Base-by-base conservation (phyloP, 345 rosid species). In the Brassica incana region DNA sequence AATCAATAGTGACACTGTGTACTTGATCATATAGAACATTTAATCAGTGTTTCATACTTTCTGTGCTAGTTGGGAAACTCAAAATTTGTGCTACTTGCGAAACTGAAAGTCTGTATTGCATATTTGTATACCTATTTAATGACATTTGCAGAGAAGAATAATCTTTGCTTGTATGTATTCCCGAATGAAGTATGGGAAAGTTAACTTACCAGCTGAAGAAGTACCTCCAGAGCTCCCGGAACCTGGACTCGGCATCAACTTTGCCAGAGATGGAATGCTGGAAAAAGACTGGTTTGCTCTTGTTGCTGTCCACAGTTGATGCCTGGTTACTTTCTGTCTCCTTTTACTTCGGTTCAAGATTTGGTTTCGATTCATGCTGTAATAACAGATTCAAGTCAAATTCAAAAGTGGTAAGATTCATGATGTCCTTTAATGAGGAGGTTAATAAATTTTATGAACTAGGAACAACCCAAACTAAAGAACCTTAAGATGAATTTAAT, bases 221-320 rank as follows among this genome's bases (percentile, higher is more conserved):
- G 94, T 92, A 35, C 97, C 96, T 65, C 94, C 97, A 1, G 97
- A 92, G 88, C 88, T 92, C 40, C 97, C 97, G 1, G 97, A 92
- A 79, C 97, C 97, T 74, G 94, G 90, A 20, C 84, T 92, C 29
- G 97, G 97, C 70, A 92, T 92, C 76, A 92, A 92, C 85, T 89
- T 92, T 76, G 91, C 96, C 6, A 85, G 97, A 83, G 97, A 92
- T 78, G 97, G 94, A 29, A 89, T 91, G 92, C 86, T 75, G 75
- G 90, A 85, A 78, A 91, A 87, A 82, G 97, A 91, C 71, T 92
- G 97, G 97, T 73, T 92, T 71, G 84, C 96, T 71, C 85, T 90
- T 58, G 92, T 92, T 75, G 87, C 97, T 83, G 94, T 88, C 76
- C 97, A 92, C 58, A 88, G 97, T 20, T 73, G 96, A 92, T 79